These are phyloP conservation scores for Gaeumannomyces tritici DNA, from an alignment of 2,329 filamentous ascomycete genomes.

Conservation along the genomic window DNA sequence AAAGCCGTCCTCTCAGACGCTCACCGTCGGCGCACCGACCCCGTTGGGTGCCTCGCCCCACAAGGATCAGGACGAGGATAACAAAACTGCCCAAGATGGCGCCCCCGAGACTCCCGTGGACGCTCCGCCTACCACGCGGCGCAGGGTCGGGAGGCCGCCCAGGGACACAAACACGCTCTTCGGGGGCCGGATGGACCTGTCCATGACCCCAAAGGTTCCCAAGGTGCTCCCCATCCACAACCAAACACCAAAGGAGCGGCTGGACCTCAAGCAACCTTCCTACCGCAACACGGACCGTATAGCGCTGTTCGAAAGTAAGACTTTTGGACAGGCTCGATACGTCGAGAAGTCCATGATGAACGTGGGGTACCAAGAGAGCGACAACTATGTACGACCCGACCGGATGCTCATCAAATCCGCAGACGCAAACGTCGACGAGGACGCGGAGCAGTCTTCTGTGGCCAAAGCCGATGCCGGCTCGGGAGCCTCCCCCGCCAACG, in stretches of 20 bases:
- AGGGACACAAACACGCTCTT: conserved; percentile 45
- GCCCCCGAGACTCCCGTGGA: background rate
- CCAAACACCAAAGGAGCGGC: conserved; percentile 69
- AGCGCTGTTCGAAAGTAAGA: conserved; percentile 72
- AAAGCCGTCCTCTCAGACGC: background rate
- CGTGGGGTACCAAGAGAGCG: conserved; percentile 91
- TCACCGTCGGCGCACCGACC: background rate
- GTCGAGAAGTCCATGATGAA: conserved; percentile 95
- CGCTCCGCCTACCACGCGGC: conserved; percentile 30
- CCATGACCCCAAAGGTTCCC: conserved; percentile 40
- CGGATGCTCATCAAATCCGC: conserved; percentile 57
- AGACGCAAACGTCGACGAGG: conserved; percentile 51
- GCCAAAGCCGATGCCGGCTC: conserved; percentile 48
- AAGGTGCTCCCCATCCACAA: conserved; percentile 69
- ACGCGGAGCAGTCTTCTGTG: conserved; percentile 35
- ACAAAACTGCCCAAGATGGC: background rate
- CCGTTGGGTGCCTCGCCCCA: background rate
- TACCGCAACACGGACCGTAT: conserved; percentile 75
- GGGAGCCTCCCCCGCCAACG: conserved; percentile 31
- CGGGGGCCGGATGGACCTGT: conserved; percentile 23
- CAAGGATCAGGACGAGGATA: background rate
- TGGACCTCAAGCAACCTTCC: conserved; percentile 67
- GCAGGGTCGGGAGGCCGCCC: conserved; percentile 32
- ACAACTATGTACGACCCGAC: conserved; percentile 74
- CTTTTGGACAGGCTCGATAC: conserved; percentile 76